Percentiles rank a stretch among this genome's conserved stretches.
Conservation (phyloP, 2,329 filamentous ascomycete genomes). For the Scedosporium apiospermum region DNA sequence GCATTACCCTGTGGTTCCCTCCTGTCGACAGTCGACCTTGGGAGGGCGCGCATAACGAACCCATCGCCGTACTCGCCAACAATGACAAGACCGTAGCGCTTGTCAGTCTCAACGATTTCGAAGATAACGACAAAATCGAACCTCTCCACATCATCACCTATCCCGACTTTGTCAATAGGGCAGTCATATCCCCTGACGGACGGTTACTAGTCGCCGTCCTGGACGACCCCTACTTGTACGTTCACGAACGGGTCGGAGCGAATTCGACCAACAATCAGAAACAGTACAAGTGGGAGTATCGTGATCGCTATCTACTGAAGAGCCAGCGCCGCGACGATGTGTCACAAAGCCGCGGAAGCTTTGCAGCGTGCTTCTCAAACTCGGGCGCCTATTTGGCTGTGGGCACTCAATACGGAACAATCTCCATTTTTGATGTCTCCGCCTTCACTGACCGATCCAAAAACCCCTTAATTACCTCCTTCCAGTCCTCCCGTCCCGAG, state of each 20-base stretch:
- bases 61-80: slow-evolving; percentile 70
- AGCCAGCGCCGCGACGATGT: slow-evolving; percentile 46
- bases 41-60: slow-evolving; percentile 32
- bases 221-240: slow-evolving; percentile 77
- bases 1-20: slow-evolving; percentile 55
- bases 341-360: slow-evolving; percentile 56
- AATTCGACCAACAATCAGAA: slow-evolving; percentile 15
- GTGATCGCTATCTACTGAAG: slow-evolving; percentile 45
- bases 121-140: slow-evolving; percentile 32
- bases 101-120: slow-evolving; percentile 62
- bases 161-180: slow-evolving; percentile 84
- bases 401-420: slow-evolving; percentile 71
- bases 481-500: slow-evolving; percentile 67
- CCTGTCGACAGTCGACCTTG: slow-evolving; percentile 21
- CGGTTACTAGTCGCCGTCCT: slow-evolving; percentile 72
- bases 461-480: slow-evolving; percentile 62
- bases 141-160: slow-evolving; percentile 63
- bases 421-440: slow-evolving; percentile 61
- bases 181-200: slow-evolving; percentile 86
- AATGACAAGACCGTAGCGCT: slow-evolving; percentile 85
- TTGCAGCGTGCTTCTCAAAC: slow-evolving; percentile 68
- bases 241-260: slow-evolving; percentile 53
- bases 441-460: slow-evolving; percentile 31
- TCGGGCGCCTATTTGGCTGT: slow-evolving; percentile 64
- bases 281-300: slow-evolving; percentile 40